Conservation (phyloP, 2,329 filamentous ascomycete genomes). For the Amauroascus niger region DNA sequence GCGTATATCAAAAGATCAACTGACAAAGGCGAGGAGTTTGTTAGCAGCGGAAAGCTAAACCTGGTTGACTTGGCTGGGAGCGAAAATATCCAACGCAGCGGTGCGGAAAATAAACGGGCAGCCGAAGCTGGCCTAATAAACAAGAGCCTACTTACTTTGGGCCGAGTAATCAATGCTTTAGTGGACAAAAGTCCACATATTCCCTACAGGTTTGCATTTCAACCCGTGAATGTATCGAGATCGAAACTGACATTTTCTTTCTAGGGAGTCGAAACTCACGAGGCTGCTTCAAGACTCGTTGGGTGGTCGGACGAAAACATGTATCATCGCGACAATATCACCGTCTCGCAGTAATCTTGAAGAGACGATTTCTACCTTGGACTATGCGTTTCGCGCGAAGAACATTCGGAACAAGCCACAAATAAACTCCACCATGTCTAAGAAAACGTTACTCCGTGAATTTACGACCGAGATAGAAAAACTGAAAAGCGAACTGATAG, state of each 20-base stretch:
- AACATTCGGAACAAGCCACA: slow-evolving; percentile 98
- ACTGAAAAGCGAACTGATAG: slow-evolving; percentile 84
- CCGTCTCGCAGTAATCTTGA: slow-evolving; percentile 91
- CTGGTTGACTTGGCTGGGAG: slow-evolving; percentile 93
- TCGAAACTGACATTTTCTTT: not conserved
- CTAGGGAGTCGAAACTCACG: slow-evolving; percentile 87
- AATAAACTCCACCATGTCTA: slow-evolving; percentile 81
- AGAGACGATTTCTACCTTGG: slow-evolving; percentile 94
- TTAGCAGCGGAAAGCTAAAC: slow-evolving; percentile 88
- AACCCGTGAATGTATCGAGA: not conserved
- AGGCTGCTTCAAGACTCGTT: slow-evolving; percentile 91
- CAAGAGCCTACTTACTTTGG: slow-evolving; percentile 89
- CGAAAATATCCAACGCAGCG: slow-evolving; percentile 94
- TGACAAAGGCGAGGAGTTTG: slow-evolving; percentile 78
- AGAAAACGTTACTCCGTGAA: slow-evolving; percentile 82
- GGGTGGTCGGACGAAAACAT: slow-evolving; percentile 91
- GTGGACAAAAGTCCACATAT: slow-evolving; percentile 87
- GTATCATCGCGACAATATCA: slow-evolving; percentile 94
- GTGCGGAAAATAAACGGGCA: slow-evolving; percentile 94
- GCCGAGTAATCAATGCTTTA: slow-evolving; percentile 92
- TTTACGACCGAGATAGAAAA: slow-evolving; percentile 91
- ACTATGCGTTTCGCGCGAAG: slow-evolving; percentile 96
- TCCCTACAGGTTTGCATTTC: slow-evolving; percentile 47
- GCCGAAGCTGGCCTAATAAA: slow-evolving; percentile 95
- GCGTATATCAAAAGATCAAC: slow-evolving; percentile 74